These are phyloP conservation scores for Metschnikowia peoriensis DNA, from an alignment of 805 yeast species.

Conservation along the genomic window DNA sequence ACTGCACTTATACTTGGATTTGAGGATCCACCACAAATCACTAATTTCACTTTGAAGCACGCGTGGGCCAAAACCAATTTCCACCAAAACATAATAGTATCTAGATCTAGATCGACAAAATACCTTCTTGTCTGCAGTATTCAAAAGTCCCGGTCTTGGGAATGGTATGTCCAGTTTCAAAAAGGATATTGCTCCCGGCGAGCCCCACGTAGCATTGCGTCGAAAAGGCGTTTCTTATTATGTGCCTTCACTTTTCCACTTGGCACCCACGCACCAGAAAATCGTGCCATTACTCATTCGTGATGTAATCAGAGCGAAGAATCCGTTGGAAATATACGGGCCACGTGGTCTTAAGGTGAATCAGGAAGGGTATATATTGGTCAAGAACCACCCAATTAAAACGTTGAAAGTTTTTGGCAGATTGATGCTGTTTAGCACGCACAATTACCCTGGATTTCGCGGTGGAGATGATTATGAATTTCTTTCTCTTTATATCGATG, in stretches of 20 bases:
- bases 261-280: slow-evolving; percentile 25
- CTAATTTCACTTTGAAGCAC: too few species aligned
- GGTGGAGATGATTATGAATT: slow-evolving; percentile 8
- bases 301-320: slow-evolving; percentile 25
- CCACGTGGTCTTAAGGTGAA: slow-evolving; percentile 15
- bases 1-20: too few species aligned
- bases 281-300: slow-evolving; percentile 27
- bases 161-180: slow-evolving; percentile 8
- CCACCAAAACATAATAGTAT: too few species aligned
- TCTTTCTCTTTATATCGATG: slow-evolving; percentile 30
- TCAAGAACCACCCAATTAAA: slow-evolving; percentile 37
- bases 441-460: slow-evolving; percentile 1
- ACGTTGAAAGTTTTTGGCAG: slow-evolving; percentile 27
- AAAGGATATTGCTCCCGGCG: slow-evolving; percentile 35
- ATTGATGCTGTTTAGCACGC: slow-evolving; percentile 16
- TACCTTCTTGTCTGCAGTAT: not conserved
- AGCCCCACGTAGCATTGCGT: slow-evolving; percentile 33
- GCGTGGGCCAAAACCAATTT: too few species aligned
- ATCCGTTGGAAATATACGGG: slow-evolving; percentile 17
- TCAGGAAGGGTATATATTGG: slow-evolving; percentile 15
- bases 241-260: slow-evolving; percentile 34
- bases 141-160: not conserved
- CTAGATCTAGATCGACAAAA: too few species aligned
- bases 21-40: too few species aligned
- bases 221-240: slow-evolving; percentile 24